Conservation (phyloP, 345 rosid genomes). For the Eucalyptus marginata region DNA sequence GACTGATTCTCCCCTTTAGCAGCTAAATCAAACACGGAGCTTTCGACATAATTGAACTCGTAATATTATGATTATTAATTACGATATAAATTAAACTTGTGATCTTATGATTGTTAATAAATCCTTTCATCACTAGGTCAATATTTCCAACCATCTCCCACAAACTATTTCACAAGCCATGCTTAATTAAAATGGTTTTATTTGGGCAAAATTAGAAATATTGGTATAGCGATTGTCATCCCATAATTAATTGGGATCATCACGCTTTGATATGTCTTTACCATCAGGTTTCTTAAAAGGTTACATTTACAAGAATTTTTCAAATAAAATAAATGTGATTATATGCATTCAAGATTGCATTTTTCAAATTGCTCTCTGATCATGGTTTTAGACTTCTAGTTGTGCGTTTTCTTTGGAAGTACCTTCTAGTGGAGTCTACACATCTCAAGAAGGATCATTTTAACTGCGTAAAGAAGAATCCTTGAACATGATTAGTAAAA, state of each 20-base stretch:
- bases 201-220: not conserved
- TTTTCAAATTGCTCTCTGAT: not conserved
- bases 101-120: not conserved
- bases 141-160: not conserved
- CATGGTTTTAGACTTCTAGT: no score
- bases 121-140: not conserved
- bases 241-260: not conserved
- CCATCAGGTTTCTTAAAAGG: not conserved
- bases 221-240: not conserved
- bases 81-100: not conserved
- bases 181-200: not conserved
- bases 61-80: not conserved
- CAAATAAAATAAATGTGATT: not conserved
- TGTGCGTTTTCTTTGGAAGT: no score
- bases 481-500: not conserved
- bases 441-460: not conserved
- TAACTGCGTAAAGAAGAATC: not conserved
- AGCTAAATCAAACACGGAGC: not conserved
- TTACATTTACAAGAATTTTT: not conserved
- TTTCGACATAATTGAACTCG: not conserved
- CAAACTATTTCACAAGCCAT: not conserved
- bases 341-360: not conserved
- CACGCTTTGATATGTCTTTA: not conserved
- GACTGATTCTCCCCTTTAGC: not conserved
- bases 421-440: not conserved